Evolutionary conservation across 345 rosid genomes (phyloP).

Genomic region (Rubroshorea leprosula): DNA sequence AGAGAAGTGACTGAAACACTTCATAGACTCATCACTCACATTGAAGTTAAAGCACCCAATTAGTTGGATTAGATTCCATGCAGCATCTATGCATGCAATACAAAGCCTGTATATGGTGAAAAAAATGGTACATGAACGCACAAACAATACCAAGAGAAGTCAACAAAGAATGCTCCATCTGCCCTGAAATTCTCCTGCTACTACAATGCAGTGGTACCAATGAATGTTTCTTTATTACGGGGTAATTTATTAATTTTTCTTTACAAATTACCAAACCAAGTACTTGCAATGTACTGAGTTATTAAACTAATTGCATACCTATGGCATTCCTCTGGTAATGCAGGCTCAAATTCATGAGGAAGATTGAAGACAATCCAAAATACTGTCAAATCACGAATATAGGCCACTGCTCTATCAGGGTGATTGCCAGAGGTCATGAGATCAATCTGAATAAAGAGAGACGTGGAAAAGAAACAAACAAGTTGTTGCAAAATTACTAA

Average conservation of each 20-base stretch:
- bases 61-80: conserved; percentile 55
- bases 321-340: conserved; percentile 47
- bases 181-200: neutral
- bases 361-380: conserved; percentile 64
- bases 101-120: conserved; percentile 39
- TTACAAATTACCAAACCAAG: neutral
- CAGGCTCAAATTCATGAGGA: conserved; percentile 50
- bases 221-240: neutral
- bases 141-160: neutral
- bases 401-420: conserved; percentile 64
- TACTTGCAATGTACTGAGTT: neutral
- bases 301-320: conserved; percentile 35
- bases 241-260: neutral
- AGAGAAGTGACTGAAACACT: neutral
- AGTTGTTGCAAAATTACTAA: neutral
- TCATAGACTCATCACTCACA: conserved; percentile 36
- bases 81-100: conserved; percentile 57
- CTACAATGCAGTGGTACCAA: neutral
- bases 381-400: conserved; percentile 51
- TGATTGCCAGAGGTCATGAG: conserved; percentile 79
- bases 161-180: neutral
- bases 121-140: neutral
- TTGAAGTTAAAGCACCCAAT: conserved; percentile 42
- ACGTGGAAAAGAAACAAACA: neutral
- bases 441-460: conserved; percentile 59